Evolutionary conservation across 1,284 basidiomycete genomes (phyloP), one percentile per base, ranked within the genome.

Genomic region (Irpex sp.): DNA sequence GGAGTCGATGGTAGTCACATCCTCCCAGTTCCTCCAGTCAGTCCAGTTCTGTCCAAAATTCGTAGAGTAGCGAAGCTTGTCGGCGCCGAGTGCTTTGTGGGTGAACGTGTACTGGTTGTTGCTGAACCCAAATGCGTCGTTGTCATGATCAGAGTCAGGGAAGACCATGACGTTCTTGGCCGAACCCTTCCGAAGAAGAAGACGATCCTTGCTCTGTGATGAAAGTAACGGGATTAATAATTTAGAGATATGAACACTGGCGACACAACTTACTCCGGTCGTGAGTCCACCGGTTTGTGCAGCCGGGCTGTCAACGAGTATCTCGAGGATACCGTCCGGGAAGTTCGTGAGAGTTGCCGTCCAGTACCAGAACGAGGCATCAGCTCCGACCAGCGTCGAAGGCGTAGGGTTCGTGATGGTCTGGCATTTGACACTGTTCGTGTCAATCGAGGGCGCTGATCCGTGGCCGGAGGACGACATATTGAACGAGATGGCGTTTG

Each of bases 11-110:
- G 77, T 81, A 1, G 89, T 88, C n/a, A 78, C 82, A 59, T 85
- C 81, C 76, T 94, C 90, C 85, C 90, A 95, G 50, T 78, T 78
- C 39, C 77, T 75, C 94, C 94, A 96, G 9, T 81, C 73, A 2
- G 90, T 83, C 93, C 93, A 96, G 67, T 84, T 90, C 74, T 85
- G 81, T n/a, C 92, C 93, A 70, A 91, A 96, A 77, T 95, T 89
- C 77, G 86, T 85, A 7, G 91, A 89, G 75, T 94, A 95, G 55
- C 94, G 85, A 79, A 93, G 89, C 79, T 78, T 86, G 67, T 96
- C 93, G n/a, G 94, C 94, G 58, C 94, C 94, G 56, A 83, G 82
- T 2, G 94, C 94, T 56, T 83, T 84, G 77, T 96, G 94, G 1
- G 84, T 86, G 73, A 94, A 92, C 2, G 81, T 85, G 74, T 90